phyloP scores from a whole-genome alignment of 2,329 filamentous ascomycete genomes.

The Diaporthe caulivora region DNA sequence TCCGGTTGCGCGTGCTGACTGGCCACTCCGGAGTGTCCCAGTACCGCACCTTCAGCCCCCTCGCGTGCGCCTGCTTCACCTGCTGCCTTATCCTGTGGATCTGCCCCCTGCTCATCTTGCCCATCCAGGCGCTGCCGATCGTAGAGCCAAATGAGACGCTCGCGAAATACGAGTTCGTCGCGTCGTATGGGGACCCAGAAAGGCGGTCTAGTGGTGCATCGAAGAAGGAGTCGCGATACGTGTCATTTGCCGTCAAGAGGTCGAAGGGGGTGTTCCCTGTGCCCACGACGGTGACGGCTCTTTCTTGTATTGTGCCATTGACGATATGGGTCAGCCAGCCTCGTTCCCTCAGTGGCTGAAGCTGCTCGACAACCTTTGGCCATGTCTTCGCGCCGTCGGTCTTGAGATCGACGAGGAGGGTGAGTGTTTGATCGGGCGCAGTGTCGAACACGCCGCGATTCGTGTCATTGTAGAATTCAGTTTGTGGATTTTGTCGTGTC shows the following conservation, averaged over 20 bases:
- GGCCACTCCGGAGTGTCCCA: constrained; percentile 73
- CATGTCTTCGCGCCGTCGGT: constrained; percentile 65
- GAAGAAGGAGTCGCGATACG: constrained; percentile 73
- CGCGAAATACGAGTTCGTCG: constrained; percentile 75
- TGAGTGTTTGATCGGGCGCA: constrained; percentile 65
- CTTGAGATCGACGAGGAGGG: constrained; percentile 79
- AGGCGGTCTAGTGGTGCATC: constrained; percentile 71
- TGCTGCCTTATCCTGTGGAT: constrained; percentile 58
- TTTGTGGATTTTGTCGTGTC: constrained; percentile 62
- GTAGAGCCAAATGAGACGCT: constrained; percentile 67
- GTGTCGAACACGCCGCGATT: constrained; percentile 68
- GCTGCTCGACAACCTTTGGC: constrained; percentile 64
- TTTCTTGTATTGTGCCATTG: constrained; percentile 60
- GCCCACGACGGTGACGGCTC: constrained; percentile 76
- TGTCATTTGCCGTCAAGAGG: constrained; percentile 62
- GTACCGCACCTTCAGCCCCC: constrained; percentile 69
- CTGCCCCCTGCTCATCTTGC: constrained; percentile 58
- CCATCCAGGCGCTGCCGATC: constrained; percentile 64
- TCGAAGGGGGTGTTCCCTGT: constrained; percentile 75
- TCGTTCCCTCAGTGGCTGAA: constrained; percentile 69
- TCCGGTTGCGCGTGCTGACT: constrained; percentile 61
- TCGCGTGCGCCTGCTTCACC: constrained; percentile 61
- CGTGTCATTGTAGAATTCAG: constrained; percentile 58
- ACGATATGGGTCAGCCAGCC: constrained; percentile 69
- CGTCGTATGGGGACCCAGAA: constrained; percentile 54